phyloP scores from a whole-genome alignment of 495 filamentous ascomycete species.

The Aspergillus campestris region DNA sequence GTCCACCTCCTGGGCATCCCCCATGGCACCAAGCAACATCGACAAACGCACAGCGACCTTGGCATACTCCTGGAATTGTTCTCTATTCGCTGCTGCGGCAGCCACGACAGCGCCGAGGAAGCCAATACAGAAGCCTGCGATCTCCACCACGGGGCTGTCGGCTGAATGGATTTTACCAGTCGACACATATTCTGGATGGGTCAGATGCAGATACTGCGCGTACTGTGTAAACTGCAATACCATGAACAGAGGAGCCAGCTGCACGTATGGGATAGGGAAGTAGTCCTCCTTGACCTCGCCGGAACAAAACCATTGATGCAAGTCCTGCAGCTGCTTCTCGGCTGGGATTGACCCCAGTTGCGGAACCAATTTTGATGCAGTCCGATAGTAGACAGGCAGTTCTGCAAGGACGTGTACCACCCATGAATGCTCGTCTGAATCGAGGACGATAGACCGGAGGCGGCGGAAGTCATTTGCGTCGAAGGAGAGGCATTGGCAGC shows the following conservation, averaged over 20 bases:
- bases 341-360: constrained; percentile 13
- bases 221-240: constrained; percentile 28
- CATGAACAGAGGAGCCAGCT: constrained; percentile 30
- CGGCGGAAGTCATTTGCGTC: constrained; percentile 15
- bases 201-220: constrained; percentile 7
- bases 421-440: constrained; percentile 20
- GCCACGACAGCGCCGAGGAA: constrained; percentile 34
- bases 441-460: constrained; percentile 19
- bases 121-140: constrained; percentile 39
- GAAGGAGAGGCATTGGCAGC: constrained; percentile 28
- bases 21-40: constrained; percentile 27
- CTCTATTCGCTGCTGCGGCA: constrained; percentile 11
- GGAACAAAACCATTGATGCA: constrained; percentile 18
- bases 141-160: constrained; percentile 17
- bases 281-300: constrained; percentile 6
- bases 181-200: background rate
- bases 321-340: constrained; percentile 14
- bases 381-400: constrained; percentile 19
- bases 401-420: constrained; percentile 21
- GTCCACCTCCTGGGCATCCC: constrained; percentile 34
- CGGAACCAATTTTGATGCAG: constrained; percentile 17
- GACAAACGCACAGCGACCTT: constrained; percentile 32
- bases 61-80: constrained; percentile 25
- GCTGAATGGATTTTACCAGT: background rate
- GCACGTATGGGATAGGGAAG: constrained; percentile 21